Conservation (phyloP, 164 flowering plant species). For the Sedum album region DNA sequence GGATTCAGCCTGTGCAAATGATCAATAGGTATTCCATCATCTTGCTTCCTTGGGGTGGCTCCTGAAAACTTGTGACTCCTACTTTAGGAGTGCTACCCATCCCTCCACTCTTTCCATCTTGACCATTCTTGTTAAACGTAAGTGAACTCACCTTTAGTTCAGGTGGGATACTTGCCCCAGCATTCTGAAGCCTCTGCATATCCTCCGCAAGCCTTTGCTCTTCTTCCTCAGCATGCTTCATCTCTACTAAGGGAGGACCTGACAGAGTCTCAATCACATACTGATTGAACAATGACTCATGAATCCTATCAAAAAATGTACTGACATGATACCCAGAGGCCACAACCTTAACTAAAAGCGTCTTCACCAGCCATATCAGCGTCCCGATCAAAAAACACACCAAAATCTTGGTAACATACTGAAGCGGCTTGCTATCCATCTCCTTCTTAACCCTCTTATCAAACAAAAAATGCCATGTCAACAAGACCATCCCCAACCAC, state of each 20-base stretch:
- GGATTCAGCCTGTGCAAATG: constrained; percentile 43
- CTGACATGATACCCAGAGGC: constrained; percentile 54
- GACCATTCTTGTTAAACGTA: background rate
- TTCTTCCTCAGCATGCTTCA: background rate
- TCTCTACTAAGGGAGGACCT: constrained; percentile 33
- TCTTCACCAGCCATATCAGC: constrained; percentile 55
- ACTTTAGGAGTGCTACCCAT: constrained; percentile 14
- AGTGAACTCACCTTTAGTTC: constrained; percentile 30
- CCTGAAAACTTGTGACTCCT: constrained; percentile 28
- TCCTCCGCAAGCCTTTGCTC: constrained; percentile 19
- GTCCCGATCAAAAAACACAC: constrained; percentile 41
- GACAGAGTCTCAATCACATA: constrained; percentile 52
- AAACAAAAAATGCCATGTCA: constrained; percentile 46
- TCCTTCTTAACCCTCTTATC: constrained; percentile 32
- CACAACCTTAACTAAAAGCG: constrained; percentile 39
- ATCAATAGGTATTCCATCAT: constrained; percentile 39
- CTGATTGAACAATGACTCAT: constrained; percentile 54
- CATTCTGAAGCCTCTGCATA: constrained; percentile 35
- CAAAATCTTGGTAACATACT: constrained; percentile 36
- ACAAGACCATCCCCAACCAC: constrained; percentile 43
- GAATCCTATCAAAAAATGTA: constrained; percentile 58
- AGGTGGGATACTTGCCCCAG: constrained; percentile 42
- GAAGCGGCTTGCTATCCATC: constrained; percentile 23
- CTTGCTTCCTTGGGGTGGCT: constrained; percentile 15
- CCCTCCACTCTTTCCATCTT: constrained; percentile 7